Evolutionary conservation across 345 rosid species (phyloP).

Genomic region (Rubroshorea leprosula): DNA sequence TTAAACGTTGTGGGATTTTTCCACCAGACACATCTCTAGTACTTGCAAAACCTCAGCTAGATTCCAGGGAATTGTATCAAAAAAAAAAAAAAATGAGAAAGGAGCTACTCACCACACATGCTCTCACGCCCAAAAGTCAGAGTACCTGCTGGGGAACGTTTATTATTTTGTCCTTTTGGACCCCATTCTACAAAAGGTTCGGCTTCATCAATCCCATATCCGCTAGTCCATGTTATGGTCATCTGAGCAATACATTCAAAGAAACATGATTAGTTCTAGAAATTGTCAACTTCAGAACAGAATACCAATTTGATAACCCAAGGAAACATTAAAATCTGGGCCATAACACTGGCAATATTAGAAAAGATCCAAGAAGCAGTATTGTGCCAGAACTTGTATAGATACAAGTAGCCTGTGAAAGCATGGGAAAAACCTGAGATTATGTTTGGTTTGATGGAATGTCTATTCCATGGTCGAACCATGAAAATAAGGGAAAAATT

Average conservation of each 20-base stretch:
- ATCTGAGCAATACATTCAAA: conserved; percentile 30
- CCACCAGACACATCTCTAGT: neutral
- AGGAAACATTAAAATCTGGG: neutral
- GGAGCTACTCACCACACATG: conserved; percentile 50
- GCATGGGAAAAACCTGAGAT: neutral
- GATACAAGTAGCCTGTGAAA: neutral
- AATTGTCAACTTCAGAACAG: no score
- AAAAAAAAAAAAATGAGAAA: neutral
- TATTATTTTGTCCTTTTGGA: conserved; percentile 31
- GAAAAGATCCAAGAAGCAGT: neutral
- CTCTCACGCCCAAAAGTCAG: conserved; percentile 41
- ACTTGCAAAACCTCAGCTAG: neutral
- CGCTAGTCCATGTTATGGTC: conserved; percentile 83
- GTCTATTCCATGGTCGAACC: neutral
- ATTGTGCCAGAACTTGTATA: neutral
- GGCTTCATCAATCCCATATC: conserved; percentile 49
- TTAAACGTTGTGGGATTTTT: no score
- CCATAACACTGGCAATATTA: neutral
- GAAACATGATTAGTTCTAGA: neutral
- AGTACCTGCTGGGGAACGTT: conserved; percentile 56
- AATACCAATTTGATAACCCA: neutral
- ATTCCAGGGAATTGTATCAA: neutral
- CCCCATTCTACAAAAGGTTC: conserved; percentile 73
- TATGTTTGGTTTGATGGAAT: neutral
- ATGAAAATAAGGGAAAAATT: no score